Conservation (phyloP, 768 basidiomycete genomes). For the Leccinum disarticulatum region DNA sequence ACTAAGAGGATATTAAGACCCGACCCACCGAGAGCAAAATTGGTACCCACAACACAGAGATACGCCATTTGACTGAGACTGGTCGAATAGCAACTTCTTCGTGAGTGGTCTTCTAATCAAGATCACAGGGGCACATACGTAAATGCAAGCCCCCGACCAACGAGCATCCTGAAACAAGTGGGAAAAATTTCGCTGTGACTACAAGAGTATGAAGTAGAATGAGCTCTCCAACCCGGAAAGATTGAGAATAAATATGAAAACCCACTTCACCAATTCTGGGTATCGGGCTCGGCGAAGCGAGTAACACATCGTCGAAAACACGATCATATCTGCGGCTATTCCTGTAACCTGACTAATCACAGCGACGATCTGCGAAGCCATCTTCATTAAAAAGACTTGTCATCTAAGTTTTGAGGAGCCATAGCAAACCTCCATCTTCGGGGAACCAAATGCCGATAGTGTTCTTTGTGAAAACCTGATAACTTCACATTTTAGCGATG, state of each 20-base stretch:
- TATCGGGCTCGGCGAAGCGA: conserved; percentile 21
- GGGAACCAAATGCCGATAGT: conserved; percentile 21
- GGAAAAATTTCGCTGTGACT: conserved; percentile 17
- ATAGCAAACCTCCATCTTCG: conserved; percentile 22
- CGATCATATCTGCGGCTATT: conserved; percentile 11
- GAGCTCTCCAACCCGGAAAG: not conserved
- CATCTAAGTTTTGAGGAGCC: not conserved
- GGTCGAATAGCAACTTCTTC: not conserved
- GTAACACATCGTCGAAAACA: conserved; percentile 16
- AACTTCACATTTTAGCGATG: conserved; percentile 9
- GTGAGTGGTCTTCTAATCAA: not conserved
- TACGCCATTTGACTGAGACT: conserved; percentile 22
- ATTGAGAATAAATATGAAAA: not conserved
- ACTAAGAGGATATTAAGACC: conserved; percentile 15
- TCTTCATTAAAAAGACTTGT: not conserved
- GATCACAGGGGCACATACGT: conserved; percentile 18
- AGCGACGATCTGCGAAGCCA: conserved; percentile 10
- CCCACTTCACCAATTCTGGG: conserved; percentile 21
- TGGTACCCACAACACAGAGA: conserved; percentile 20
- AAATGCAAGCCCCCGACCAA: conserved; percentile 25
- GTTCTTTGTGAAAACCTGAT: conserved; percentile 21
- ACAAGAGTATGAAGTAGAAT: not conserved
- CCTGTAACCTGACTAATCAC: conserved; percentile 13
- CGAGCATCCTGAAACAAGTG: not conserved
- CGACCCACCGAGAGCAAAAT: not conserved